Conservation (phyloP, 176 grass and related monocot species). For the Aegilops longissima region DNA sequence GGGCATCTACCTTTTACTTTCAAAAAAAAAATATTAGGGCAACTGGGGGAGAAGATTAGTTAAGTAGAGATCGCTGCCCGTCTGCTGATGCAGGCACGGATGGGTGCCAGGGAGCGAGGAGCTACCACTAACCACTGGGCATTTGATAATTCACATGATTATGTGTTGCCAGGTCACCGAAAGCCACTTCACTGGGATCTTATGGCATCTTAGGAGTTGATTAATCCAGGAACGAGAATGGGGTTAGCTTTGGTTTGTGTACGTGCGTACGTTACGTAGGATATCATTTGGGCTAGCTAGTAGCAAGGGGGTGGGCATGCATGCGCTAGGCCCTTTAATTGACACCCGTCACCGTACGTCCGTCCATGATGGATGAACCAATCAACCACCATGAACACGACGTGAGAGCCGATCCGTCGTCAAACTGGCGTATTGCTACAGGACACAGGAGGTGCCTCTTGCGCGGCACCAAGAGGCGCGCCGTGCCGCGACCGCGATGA, state of each 20-base stretch:
- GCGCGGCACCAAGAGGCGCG: not conserved
- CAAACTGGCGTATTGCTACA: not conserved
- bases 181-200: not conserved
- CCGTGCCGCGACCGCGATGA: not conserved
- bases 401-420: not conserved
- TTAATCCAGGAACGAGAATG: not conserved
- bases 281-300: not conserved
- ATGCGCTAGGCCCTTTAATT: not conserved
- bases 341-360: not conserved
- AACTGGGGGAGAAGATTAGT: not conserved
- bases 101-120: conserved; percentile 13
- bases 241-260: not conserved
- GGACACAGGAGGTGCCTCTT: not conserved
- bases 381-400: conserved; percentile 26
- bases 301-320: not conserved
- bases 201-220: not conserved
- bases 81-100: not conserved
- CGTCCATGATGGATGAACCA: not conserved
- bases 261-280: not conserved
- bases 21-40: not conserved
- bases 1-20: not conserved
- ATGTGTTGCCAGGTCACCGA: conserved; percentile 26
- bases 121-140: not conserved
- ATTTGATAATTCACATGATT: conserved; percentile 13
- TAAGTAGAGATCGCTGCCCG: not conserved